A percentile compares a stretch with the other conserved stretches of the same genome.
Evolutionary conservation across 176 grass and related monocot genomes (phyloP).

Genomic region (Eragrostis curvula): DNA sequence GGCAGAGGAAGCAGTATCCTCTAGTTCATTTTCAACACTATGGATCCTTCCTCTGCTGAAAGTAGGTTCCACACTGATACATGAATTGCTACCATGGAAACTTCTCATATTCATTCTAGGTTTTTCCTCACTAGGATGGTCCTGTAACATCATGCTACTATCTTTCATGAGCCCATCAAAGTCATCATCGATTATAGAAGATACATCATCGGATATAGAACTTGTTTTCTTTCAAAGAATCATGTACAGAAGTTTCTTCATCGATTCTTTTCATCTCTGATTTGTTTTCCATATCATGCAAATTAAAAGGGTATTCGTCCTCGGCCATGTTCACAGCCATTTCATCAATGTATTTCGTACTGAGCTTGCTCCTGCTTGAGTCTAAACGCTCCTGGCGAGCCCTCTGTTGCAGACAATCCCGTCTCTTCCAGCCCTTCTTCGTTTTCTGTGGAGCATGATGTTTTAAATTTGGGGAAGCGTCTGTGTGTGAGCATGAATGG

Average conservation of each 20-base stretch:
- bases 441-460: conserved; percentile 58
- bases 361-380: conserved; percentile 71
- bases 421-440: conserved; percentile 83
- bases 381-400: conserved; percentile 89
- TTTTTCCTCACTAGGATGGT: conserved; percentile 39
- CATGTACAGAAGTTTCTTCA: conserved; percentile 45
- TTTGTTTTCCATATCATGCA: conserved; percentile 56
- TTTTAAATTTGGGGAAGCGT: conserved; percentile 57
- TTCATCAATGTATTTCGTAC: conserved; percentile 64
- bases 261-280: conserved; percentile 40
- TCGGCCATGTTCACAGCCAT: conserved; percentile 89
- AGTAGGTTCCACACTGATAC: conserved; percentile 45
- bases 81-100: conserved; percentile 46
- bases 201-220: conserved; percentile 53
- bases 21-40: conserved; percentile 56
- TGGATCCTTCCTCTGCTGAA: conserved; percentile 39
- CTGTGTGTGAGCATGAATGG: conserved; percentile 33
- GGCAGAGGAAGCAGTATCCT: conserved; percentile 56
- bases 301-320: conserved; percentile 51
- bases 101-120: conserved; percentile 43
- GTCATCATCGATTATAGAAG: conserved; percentile 57
- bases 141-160: conserved; percentile 63
- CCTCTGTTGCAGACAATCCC: conserved; percentile 72
- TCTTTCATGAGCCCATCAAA: conserved; percentile 53
- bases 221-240: conserved; percentile 54